phyloP scores from a whole-genome alignment of 169 alveolate genomes.

The Toxoplasma gondii region DNA sequence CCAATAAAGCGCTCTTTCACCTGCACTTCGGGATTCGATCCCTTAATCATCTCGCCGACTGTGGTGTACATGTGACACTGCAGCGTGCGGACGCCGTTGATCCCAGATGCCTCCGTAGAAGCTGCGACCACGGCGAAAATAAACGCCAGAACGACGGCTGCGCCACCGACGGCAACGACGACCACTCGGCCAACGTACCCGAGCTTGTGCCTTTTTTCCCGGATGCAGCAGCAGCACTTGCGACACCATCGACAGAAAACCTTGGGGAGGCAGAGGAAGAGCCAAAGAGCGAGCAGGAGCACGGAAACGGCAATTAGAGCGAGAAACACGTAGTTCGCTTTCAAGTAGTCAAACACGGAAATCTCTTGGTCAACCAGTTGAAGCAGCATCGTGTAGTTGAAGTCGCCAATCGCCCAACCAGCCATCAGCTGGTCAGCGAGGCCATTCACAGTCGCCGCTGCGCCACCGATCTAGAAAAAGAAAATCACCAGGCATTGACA shows the following conservation, averaged over 20 bases:
- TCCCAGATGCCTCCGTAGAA: background rate
- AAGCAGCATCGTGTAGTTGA: background rate
- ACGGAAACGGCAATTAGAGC: background rate
- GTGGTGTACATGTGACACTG: conserved; percentile 39
- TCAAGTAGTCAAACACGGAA: background rate
- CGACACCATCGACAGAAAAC: conserved; percentile 34
- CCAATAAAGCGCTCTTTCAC: conserved; percentile 10
- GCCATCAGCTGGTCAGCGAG: background rate
- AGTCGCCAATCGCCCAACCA: background rate
- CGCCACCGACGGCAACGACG: background rate
- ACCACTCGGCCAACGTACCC: background rate
- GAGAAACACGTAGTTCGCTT: background rate
- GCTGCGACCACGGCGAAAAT: conserved; percentile 18
- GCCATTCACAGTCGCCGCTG: background rate
- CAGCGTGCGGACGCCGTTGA: background rate
- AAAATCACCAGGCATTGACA: background rate
- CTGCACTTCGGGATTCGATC: background rate
- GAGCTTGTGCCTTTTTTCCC: background rate
- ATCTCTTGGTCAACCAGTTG: background rate
- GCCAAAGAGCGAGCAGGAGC: background rate
- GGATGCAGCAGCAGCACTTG: conserved; percentile 20
- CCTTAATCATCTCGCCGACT: conserved; percentile 16
- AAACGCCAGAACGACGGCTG: background rate
- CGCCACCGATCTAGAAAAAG: background rate
- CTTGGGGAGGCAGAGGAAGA: conserved; percentile 9